Evolutionary conservation across 2,329 filamentous ascomycete species (phyloP).

Genomic region (Alternaria brassicae): DNA sequence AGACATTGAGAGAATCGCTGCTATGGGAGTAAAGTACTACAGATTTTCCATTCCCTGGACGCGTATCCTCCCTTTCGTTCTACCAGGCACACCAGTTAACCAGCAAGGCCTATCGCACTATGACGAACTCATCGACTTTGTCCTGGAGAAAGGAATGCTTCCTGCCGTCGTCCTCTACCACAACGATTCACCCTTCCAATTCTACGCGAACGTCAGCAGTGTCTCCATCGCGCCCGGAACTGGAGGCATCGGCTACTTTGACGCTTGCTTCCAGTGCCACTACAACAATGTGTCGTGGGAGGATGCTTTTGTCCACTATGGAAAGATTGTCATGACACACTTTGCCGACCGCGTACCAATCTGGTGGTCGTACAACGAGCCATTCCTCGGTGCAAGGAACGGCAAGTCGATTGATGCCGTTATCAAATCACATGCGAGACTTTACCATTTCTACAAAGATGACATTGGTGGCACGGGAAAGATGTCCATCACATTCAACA

Average conservation of each 20-base stretch:
- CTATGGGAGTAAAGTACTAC: conserved; percentile 61
- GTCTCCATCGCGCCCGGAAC: conserved; percentile 26
- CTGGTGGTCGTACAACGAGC: conserved; percentile 64
- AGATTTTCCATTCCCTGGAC: conserved; percentile 63
- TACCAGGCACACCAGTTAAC: conserved; percentile 61
- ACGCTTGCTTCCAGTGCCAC: conserved; percentile 48
- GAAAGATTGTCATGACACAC: conserved; percentile 60
- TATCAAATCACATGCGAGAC: conserved; percentile 57
- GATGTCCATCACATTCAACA: conserved; percentile 59
- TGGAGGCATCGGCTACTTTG: conserved; percentile 39
- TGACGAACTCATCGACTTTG: conserved; percentile 61
- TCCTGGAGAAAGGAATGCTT: conserved; percentile 58
- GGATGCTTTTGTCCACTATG: conserved; percentile 62
- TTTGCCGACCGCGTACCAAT: conserved; percentile 61
- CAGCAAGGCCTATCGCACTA: conserved; percentile 61
- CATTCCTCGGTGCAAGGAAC: conserved; percentile 53
- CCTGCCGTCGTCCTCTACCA: conserved; percentile 60
- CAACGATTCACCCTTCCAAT: conserved; percentile 58
- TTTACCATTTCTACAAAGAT: conserved; percentile 63
- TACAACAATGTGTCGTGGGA: conserved; percentile 56
- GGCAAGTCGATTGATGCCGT: conserved; percentile 49
- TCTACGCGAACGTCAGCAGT: conserved; percentile 49
- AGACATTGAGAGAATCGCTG: conserved; percentile 61
- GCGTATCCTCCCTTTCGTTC: conserved; percentile 60
- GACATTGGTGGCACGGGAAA: conserved; percentile 60